Percentiles rank a stretch among this genome's conserved stretches.
Conservation (phyloP, 2,329 filamentous ascomycete genomes). For the Epichloe hybrida region DNA sequence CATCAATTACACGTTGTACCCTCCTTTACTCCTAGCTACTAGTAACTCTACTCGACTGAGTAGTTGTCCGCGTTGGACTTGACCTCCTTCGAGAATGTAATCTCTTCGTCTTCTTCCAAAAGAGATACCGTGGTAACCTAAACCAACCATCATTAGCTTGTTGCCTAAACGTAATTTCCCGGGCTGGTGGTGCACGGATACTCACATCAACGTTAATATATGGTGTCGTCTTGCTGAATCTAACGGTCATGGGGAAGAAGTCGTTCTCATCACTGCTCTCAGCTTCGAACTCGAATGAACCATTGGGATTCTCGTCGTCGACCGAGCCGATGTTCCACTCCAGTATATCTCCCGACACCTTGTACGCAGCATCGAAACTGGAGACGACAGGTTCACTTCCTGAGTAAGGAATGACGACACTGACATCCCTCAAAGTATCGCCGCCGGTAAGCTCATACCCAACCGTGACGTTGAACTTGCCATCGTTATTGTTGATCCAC, state of each 20-base stretch:
- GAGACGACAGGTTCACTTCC: constrained; percentile 77
- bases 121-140: constrained; percentile 55
- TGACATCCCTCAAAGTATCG: constrained; percentile 69
- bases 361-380: constrained; percentile 88
- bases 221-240: constrained; percentile 74
- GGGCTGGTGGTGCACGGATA: constrained; percentile 12
- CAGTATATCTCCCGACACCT: constrained; percentile 80
- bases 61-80: constrained; percentile 66
- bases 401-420: constrained; percentile 75
- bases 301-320: constrained; percentile 67
- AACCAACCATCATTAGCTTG: constrained; percentile 12
- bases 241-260: constrained; percentile 94
- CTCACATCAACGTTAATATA: constrained; percentile 91
- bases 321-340: constrained; percentile 90
- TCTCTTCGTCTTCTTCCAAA: constrained; percentile 62
- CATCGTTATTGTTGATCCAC: constrained; percentile 84
- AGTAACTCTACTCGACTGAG: constrained; percentile 54
- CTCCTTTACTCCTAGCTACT: not conserved
- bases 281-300: constrained; percentile 92
- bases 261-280: constrained; percentile 78
- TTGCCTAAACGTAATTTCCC: not conserved
- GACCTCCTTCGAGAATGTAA: constrained; percentile 72
- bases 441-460: constrained; percentile 87
- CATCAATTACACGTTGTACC: not conserved
- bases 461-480: constrained; percentile 78